Conservation (phyloP, 2,329 filamentous ascomycete genomes). For the Colletotrichum gloeosporioides region DNA sequence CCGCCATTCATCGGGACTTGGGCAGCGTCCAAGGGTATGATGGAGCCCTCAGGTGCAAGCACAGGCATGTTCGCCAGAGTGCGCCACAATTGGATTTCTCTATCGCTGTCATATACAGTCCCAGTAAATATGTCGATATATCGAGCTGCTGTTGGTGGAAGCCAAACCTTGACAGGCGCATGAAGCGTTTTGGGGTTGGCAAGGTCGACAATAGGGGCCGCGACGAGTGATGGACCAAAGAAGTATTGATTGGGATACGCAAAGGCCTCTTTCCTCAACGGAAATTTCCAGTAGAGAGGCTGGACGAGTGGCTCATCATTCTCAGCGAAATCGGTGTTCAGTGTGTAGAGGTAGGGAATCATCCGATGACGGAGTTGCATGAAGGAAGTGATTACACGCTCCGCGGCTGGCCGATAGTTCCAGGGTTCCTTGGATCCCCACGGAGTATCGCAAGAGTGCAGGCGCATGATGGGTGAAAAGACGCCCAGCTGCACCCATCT, state of each 20-base stretch:
- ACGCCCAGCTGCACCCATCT: constrained; percentile 68
- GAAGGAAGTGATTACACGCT: background rate
- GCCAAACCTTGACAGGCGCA: background rate
- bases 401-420: background rate
- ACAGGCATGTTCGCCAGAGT: background rate
- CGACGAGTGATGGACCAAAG: background rate
- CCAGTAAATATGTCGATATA: background rate
- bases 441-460: background rate
- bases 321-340: background rate
- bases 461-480: background rate
- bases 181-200: background rate
- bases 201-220: background rate
- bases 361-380: background rate
- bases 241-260: background rate
- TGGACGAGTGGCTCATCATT: background rate
- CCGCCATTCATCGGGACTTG: background rate
- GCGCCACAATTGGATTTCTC: background rate
- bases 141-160: background rate
- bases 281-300: background rate
- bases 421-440: background rate
- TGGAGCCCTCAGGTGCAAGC: background rate
- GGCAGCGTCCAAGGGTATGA: background rate
- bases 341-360: background rate
- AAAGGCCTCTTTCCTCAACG: background rate
- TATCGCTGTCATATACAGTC: background rate